phyloP scores from a whole-genome alignment of 257 asterid species.

The Pogostemon cablin region DNA sequence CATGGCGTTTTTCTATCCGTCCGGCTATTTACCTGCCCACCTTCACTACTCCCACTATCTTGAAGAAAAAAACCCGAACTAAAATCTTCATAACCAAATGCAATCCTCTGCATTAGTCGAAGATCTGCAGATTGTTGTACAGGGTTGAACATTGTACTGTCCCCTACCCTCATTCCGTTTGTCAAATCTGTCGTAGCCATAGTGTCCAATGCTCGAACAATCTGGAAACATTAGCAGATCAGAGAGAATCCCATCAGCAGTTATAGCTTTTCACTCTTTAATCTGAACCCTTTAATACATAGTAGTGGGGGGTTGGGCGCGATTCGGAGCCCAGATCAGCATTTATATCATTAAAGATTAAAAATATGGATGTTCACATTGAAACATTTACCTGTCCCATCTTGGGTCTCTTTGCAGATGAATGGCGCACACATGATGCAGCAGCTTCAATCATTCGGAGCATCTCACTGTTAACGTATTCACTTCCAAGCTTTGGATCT shows the following conservation, averaged over 20 bases:
- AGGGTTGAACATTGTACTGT: conserved; percentile 60
- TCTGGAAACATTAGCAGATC: conserved; percentile 42
- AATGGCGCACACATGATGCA: conserved; percentile 59
- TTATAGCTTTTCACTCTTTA: not conserved
- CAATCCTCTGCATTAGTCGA: conserved; percentile 77
- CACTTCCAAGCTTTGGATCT: conserved; percentile 47
- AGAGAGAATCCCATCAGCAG: not conserved
- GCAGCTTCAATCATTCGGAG: conserved; percentile 58
- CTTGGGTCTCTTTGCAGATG: conserved; percentile 53
- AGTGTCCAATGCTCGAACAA: conserved; percentile 72
- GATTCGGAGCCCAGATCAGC: not conserved
- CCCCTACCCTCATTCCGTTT: conserved; percentile 92
- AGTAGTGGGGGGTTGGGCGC: not conserved
- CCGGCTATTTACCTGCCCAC: conserved; percentile 37
- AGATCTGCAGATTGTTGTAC: conserved; percentile 68
- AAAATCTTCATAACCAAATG: conserved; percentile 64
- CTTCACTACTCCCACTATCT: conserved; percentile 39
- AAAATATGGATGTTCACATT: not conserved
- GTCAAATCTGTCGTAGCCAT: conserved; percentile 60
- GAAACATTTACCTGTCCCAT: conserved; percentile 53
- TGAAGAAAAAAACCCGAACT: conserved; percentile 62
- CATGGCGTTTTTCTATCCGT: conserved; percentile 20
- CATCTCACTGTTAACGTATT: conserved; percentile 47
- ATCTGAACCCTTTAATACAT: not conserved
- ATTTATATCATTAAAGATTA: no score